A percentile compares a stretch with the other conserved stretches of the same genome.
Conservation (phyloP, 2,329 filamentous ascomycete genomes). For the Phialophora expanda region DNA sequence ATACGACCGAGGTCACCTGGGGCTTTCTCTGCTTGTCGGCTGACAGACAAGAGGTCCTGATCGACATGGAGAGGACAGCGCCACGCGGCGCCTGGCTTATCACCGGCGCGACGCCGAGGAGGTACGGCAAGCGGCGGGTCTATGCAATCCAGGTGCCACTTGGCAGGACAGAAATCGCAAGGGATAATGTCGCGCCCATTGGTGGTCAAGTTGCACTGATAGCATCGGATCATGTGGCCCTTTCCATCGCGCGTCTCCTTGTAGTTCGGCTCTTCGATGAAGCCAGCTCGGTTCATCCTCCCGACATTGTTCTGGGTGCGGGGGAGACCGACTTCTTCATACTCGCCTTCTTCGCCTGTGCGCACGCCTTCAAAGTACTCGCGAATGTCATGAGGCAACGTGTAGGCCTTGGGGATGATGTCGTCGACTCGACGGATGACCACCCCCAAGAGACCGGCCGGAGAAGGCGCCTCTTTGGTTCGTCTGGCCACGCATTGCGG, state of each 20-base stretch:
- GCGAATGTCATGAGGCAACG: slow-evolving; percentile 72
- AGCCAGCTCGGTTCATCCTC: slow-evolving; percentile 47
- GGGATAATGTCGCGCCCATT: slow-evolving; percentile 75
- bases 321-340: slow-evolving; percentile 66
- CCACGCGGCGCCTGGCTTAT: slow-evolving; percentile 72
- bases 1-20: slow-evolving; percentile 42
- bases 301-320: slow-evolving; percentile 41
- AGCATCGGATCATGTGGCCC: slow-evolving; percentile 77
- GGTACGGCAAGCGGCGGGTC: slow-evolving; percentile 82
- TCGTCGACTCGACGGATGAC: slow-evolving; percentile 70
- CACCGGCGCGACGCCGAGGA: slow-evolving; percentile 60
- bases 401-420: slow-evolving; percentile 73
- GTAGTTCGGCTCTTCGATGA: slow-evolving; percentile 59
- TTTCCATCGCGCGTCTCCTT: slow-evolving; percentile 73
- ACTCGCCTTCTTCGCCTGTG: slow-evolving; percentile 77
- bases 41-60: slow-evolving; percentile 68
- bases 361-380: slow-evolving; percentile 79
- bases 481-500: slow-evolving; percentile 65
- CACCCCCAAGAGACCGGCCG: slow-evolving; percentile 50
- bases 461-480: slow-evolving; percentile 52
- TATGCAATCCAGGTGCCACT: slow-evolving; percentile 93
- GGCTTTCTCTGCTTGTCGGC: slow-evolving; percentile 51
- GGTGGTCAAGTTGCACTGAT: slow-evolving; percentile 69
- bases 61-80: slow-evolving; percentile 87
- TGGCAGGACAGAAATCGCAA: slow-evolving; percentile 79